Evolutionary conservation across 139 green algal genomes (phyloP).

Genomic region (Axilococcus clingmanii): DNA sequence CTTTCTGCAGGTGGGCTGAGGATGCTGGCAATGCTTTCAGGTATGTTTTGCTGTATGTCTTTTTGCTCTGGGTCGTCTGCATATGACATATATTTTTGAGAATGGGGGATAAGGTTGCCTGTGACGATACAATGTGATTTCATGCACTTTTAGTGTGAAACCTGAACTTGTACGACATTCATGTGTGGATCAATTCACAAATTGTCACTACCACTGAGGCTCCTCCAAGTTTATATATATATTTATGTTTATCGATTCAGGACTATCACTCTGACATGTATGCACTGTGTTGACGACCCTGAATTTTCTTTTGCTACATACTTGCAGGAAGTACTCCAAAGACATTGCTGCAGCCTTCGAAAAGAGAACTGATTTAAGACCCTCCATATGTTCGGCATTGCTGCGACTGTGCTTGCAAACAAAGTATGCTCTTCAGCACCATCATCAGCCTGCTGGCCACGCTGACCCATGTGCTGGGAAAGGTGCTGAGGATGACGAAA

Average conservation of each 20-base stretch:
- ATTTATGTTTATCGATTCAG: too few species aligned
- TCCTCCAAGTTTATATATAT: too few species aligned
- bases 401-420: constrained; percentile 35
- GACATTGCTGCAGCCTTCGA: constrained; percentile 50
- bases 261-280: neutral
- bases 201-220: constrained; percentile 55
- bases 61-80: neutral
- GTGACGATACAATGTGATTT: constrained; percentile 16
- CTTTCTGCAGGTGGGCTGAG: constrained; percentile 64
- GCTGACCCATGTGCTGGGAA: neutral
- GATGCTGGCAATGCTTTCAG: constrained; percentile 39
- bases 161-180: constrained; percentile 14
- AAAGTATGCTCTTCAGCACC: constrained; percentile 5
- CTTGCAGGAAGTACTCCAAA: constrained; percentile 19
- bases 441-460: neutral
- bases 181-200: constrained; percentile 14
- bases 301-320: neutral
- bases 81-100: neutral
- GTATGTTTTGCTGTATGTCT: constrained; percentile 9
- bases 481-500: neutral
- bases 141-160: too few species aligned
- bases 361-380: constrained; percentile 52
- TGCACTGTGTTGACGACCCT: neutral
- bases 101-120: constrained; percentile 4
- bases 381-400: constrained; percentile 46